A percentile compares a stretch with the other conserved stretches of the same genome.
phyloP scores from a whole-genome alignment of 2,329 filamentous ascomycete genomes.

The Stagonosporopsis vannaccii region DNA sequence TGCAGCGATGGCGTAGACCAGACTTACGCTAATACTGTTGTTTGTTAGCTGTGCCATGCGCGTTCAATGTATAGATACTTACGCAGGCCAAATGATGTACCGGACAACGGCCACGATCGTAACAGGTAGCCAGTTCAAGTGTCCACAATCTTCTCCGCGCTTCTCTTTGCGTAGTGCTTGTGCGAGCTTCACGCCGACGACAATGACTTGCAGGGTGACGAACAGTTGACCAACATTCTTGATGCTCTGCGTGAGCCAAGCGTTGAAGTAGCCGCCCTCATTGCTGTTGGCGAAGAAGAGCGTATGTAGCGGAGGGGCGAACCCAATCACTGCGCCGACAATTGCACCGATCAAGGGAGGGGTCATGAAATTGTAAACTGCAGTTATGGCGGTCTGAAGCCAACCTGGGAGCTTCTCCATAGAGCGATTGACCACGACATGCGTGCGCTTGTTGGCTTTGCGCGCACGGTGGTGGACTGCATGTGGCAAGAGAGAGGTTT shows the following conservation, averaged over 20 bases:
- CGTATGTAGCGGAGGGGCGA: conserved; percentile 65
- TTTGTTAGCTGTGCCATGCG: conserved; percentile 2
- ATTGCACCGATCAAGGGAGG: conserved; percentile 68
- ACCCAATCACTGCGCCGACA: conserved; percentile 65
- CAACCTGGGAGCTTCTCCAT: conserved; percentile 43
- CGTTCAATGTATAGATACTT: neutral
- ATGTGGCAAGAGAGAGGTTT: conserved; percentile 61
- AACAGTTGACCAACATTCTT: conserved; percentile 70
- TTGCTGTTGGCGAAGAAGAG: conserved; percentile 67
- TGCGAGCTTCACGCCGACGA: conserved; percentile 71
- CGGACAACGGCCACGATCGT: conserved; percentile 62
- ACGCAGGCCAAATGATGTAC: conserved; percentile 67
- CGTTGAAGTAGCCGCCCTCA: conserved; percentile 69
- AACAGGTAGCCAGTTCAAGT: conserved; percentile 60
- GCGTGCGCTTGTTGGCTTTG: conserved; percentile 45
- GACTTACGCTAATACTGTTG: conserved; percentile 56
- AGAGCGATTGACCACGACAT: conserved; percentile 18
- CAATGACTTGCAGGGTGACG: conserved; percentile 69
- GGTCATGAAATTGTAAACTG: conserved; percentile 64
- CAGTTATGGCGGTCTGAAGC: conserved; percentile 51
- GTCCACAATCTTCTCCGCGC: conserved; percentile 50
- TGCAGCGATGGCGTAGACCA: conserved; percentile 63
- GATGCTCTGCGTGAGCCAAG: conserved; percentile 69
- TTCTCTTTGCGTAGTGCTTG: conserved; percentile 59
- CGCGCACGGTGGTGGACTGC: conserved; percentile 45